Base-by-base conservation (phyloP, 1,284 basidiomycete species). In the Fomitopsis betulina region DNA sequence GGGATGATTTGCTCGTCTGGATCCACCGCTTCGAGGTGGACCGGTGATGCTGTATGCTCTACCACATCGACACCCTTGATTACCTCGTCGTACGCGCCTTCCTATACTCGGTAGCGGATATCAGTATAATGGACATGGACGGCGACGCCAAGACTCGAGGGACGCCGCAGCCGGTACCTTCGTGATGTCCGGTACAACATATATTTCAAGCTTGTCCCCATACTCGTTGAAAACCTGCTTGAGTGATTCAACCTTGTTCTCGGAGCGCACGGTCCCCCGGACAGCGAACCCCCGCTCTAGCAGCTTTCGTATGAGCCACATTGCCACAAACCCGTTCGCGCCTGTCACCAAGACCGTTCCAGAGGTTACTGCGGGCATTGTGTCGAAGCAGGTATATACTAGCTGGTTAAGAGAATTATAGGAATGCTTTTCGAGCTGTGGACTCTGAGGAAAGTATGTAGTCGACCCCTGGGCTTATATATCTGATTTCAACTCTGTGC, bases 181-280 rank as follows among this genome's bases (percentile, higher is more conserved):
- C 1, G 76, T 79, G 63, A 86, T 81, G 66, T 86, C 84, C 50
- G 77, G 73, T 1, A 84, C 82, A 37, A 84, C 73, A 32, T 76
- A 76, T 62, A 79, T 69, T 63, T 81, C 77, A 60, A 83, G 76
- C 59, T 39, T 47, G 23, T 58, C 60, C 27, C 27, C 27, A 32
- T 60, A 52, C 25, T 60, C 39, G 25, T 58, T 57, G 58, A 66
- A 64, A 4, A 57, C 19, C 35, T 61, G 37, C 17, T 54, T 58
- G 23, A 79, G 68, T 63, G 80, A 76, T n/a, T 75, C 70, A 13
- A 76, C 78, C 69, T 83, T 83, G 33, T 64, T 69, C 25, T 65
- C 43, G 8, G 43, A 47, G 23, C 43, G 27, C 2, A 47, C 43
- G 3, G 43, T 47, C 13, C 43, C 43, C 13, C 23, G 43, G 12